Base-by-base conservation (phyloP, 495 filamentous ascomycete species). In the Clavariopsis aquatica region DNA sequence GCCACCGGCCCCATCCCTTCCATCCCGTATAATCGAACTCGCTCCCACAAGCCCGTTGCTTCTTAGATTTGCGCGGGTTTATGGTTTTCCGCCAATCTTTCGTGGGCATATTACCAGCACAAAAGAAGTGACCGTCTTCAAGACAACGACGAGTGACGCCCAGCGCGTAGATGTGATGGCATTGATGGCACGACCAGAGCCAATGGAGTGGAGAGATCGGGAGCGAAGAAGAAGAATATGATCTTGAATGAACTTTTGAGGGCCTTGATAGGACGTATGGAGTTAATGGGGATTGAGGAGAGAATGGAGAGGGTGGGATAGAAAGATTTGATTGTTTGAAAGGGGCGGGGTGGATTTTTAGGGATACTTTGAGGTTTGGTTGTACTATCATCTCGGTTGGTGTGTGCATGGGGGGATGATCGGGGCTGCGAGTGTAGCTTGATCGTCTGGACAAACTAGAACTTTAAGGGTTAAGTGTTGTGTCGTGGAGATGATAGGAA, bases 1-100 rank as follows among this genome's bases (percentile, higher is more conserved):
- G 60, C 79, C 79, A 80, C 1, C 55, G 52, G 10, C 74, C 74
- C 68, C 75, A 78, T 17, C 52, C 54, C 57, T 77, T 75, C 79
- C 79, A 82, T 7, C 79, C 78, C 9, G 58, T 56, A 59, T 82
- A 81, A 61, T 82, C 79, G 57, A 82, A 81, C 52, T 80, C 79
- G 52, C 71, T 75, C 2, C 69, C 69, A 57, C 79, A 82, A 1
- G 78, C 72, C 49, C 73, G 74, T 62, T 77, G 75, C 26, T 70
- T 56, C 53, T 52, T 52, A n/a, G 49, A 49, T 69, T 66, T 66
- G 59, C 60, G 62, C 64, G 49, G 71, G 46, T 13, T 73, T 69
- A 23, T 51, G 26, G 43, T 52, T 24, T 60, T 64, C 4, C 65
- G 63, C 60, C 65, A 70, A 15, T 34, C 60, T 60, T 76, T 73